Conservation (phyloP, 2,329 filamentous ascomycete genomes). For the Ceratocystis ficicola region DNA sequence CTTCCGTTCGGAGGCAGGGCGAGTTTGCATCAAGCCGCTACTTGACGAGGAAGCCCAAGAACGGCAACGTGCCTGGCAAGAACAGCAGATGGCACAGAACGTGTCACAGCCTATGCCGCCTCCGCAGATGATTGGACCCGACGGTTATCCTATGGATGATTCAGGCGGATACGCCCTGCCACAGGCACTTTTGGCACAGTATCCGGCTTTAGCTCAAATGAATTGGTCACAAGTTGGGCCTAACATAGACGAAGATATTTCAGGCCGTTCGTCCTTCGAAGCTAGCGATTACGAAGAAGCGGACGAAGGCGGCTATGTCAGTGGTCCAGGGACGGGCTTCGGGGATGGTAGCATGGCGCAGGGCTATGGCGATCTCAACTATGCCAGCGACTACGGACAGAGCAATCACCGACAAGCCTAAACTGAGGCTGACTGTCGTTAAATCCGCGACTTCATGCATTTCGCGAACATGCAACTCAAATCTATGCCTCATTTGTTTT, state of each 20-base stretch:
- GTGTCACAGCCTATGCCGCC: conserved; percentile 33
- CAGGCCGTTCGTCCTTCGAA: conserved; percentile 70
- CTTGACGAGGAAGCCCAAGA: conserved; percentile 87
- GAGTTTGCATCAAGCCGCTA: conserved; percentile 93
- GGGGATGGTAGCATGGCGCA: conserved; percentile 45
- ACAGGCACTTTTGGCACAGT: conserved; percentile 77
- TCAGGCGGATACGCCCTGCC: conserved; percentile 59
- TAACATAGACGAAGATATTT: conserved; percentile 64
- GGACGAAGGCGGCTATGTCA: conserved; percentile 57
- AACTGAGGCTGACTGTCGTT: background rate
- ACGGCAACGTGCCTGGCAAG: conserved; percentile 60
- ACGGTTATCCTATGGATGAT: conserved; percentile 46
- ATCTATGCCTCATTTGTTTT: background rate
- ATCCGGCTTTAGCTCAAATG: conserved; percentile 80
- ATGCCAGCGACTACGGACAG: conserved; percentile 40
- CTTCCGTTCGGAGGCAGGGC: conserved; percentile 88
- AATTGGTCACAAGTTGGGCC: conserved; percentile 60
- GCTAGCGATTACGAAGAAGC: conserved; percentile 65
- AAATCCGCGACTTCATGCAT: background rate
- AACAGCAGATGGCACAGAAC: conserved; percentile 55
- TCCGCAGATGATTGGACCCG: conserved; percentile 46
- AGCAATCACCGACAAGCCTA: conserved; percentile 26
- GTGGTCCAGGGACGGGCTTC: conserved; percentile 48
- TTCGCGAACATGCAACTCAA: background rate
- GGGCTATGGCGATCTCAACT: conserved; percentile 43